A percentile compares a stretch with the other conserved stretches of the same genome.
These are phyloP conservation scores for Microbotryum violaceum DNA, from an alignment of 1,284 basidiomycete genomes.

Conservation along the genomic window DNA sequence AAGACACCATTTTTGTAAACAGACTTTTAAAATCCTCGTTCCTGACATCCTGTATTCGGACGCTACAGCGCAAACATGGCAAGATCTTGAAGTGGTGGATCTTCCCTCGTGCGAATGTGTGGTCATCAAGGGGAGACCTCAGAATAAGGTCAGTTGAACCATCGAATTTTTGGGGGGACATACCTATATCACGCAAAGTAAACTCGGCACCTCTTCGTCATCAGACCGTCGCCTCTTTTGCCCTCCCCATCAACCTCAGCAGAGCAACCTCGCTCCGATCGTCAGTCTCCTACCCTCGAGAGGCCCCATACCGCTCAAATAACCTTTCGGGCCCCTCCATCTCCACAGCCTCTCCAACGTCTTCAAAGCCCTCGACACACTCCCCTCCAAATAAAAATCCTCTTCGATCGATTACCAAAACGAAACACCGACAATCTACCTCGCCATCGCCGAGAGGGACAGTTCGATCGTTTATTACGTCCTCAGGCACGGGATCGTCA, in stretches of 20 bases:
- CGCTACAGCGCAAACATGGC: slow-evolving; percentile 31
- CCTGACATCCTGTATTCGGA: too few species aligned
- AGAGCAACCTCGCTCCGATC: slow-evolving; percentile 14
- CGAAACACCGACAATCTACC: slow-evolving; percentile 12
- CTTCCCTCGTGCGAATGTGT: slow-evolving; percentile 11
- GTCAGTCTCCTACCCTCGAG: neutral
- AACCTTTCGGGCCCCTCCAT: neutral
- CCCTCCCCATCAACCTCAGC: slow-evolving; percentile 16
- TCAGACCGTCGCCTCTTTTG: slow-evolving; percentile 11
- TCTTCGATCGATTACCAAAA: neutral
- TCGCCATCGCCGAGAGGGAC: slow-evolving; percentile 32
- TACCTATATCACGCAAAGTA: too few species aligned
- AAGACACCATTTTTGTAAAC: too few species aligned
- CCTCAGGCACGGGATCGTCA: slow-evolving; percentile 30
- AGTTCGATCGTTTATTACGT: slow-evolving; percentile 34
- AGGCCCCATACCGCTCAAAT: neutral
- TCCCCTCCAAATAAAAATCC: neutral
- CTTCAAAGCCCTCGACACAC: slow-evolving; percentile 8
- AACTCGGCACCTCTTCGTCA: too few species aligned
- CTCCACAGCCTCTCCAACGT: slow-evolving; percentile 10
- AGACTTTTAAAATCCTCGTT: neutral
- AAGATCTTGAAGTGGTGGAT: slow-evolving; percentile 21
- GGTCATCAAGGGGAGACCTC: slow-evolving; percentile 11
- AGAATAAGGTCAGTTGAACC: slow-evolving; percentile 3
- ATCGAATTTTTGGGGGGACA: neutral